Evolutionary conservation across 352 stramenopile genomes (phyloP).

Genomic region (Lagenidium giganteum): DNA sequence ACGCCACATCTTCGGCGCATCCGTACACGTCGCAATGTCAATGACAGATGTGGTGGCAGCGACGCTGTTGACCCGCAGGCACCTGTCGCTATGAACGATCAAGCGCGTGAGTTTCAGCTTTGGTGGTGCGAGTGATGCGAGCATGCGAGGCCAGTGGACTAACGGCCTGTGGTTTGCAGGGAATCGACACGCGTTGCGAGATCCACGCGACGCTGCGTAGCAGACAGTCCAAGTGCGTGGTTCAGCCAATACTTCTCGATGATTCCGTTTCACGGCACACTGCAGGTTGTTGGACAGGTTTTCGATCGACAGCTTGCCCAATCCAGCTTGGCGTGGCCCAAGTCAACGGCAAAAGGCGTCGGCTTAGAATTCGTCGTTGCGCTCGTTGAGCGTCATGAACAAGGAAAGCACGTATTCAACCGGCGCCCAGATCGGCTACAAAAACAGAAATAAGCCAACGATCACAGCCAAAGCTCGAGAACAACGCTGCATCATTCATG

Average conservation of each 20-base stretch:
- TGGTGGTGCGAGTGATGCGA: background rate
- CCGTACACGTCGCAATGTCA: slow-evolving; percentile 36
- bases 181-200: slow-evolving; percentile 54
- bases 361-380: slow-evolving; percentile 82
- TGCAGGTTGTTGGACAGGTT: slow-evolving; percentile 94
- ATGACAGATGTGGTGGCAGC: slow-evolving; percentile 21
- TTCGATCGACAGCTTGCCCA: slow-evolving; percentile 97
- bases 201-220: slow-evolving; percentile 47
- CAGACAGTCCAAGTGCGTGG: slow-evolving; percentile 25
- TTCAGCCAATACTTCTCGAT: slow-evolving; percentile 65
- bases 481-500: slow-evolving; percentile 75
- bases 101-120: slow-evolving; percentile 35
- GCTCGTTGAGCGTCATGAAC: slow-evolving; percentile 74
- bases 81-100: slow-evolving; percentile 13
- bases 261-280: slow-evolving; percentile 44
- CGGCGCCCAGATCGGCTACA: slow-evolving; percentile 72
- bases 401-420: slow-evolving; percentile 77
- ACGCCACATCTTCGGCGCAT: slow-evolving; percentile 1
- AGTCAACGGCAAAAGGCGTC: slow-evolving; percentile 93
- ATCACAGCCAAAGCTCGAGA: slow-evolving; percentile 85
- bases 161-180: slow-evolving; percentile 15
- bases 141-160: no score
- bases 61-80: background rate
- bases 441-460: slow-evolving; percentile 83
- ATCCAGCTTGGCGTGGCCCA: slow-evolving; percentile 87